Base-by-base conservation (phyloP, 2,329 filamentous ascomycete genomes). In the Neurospora crassa region DNA sequence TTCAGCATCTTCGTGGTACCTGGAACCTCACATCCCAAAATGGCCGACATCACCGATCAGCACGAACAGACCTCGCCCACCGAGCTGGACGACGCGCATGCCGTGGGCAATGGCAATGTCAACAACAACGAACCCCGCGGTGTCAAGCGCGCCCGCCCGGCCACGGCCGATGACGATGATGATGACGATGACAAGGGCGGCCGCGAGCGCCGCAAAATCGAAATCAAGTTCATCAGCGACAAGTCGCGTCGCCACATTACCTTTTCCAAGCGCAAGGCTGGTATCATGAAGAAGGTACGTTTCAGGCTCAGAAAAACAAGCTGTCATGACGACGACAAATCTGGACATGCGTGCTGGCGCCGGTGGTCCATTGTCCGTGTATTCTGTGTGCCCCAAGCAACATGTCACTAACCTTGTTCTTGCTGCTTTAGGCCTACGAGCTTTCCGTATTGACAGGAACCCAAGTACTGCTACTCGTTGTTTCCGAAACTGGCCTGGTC, bases 151-250 rank as follows among this genome's bases (percentile, higher is more conserved):
- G 89, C 88, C 82, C 93, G 96, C 80, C 90, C 92, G 74, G 91
- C 91, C 77, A 88, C 90, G 70, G 90, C 90, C 78, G 95, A 98
- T 81, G 96, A 98, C 80, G 96, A 98, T 76, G 95, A 98, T 76
- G 96, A 98, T 75, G 94, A 98, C 77, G 94, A 97, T 78, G 95
- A 97, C 83, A 98, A 98, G 89, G 93, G 93, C 74, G 94, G 94
- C 80, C 94, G 96, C 83, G 96, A 98, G 88, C 91, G 96, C 81
- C 91, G 96, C 85, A 99, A 99, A 91, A 99, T 99, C 79, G 96
- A 99, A 84, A 99, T 99, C 86, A 99, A 99, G 88, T 99, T 99
- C 85, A 99, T 99, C 83, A 95, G 94, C 83, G 96, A 99, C 85
- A 99, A 99, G 87, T 98, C 95, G 84, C 94, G 96, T 84, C 92